Percentiles rank a stretch among this genome's conserved stretches.
phyloP scores from a whole-genome alignment of 148 eudicot species.

The Vaccinium darrowii region DNA sequence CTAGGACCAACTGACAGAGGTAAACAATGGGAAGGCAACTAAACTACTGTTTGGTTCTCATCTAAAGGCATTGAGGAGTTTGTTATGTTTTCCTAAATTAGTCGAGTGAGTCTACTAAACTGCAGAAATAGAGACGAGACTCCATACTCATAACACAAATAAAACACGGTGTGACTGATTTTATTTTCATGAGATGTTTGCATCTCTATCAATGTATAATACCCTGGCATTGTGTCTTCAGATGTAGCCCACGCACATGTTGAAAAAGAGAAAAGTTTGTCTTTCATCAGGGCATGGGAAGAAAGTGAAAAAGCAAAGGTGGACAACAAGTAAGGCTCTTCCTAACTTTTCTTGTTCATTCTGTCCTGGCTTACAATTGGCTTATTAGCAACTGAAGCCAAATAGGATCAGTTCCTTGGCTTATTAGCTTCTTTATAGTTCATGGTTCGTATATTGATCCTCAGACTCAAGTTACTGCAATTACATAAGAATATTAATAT shows the following conservation, averaged over 20 bases:
- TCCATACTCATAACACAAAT: not conserved
- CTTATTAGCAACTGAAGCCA: not conserved
- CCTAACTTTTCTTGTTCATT: constrained; percentile 6
- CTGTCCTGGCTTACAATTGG: not conserved
- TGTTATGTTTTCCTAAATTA: not conserved
- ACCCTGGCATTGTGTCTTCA: constrained; percentile 18
- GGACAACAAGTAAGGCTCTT: constrained; percentile 27
- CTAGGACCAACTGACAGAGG: constrained; percentile 41
- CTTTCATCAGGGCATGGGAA: constrained; percentile 96
- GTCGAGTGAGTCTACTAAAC: not conserved
- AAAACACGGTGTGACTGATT: not conserved
- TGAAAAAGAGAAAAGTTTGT: constrained; percentile 66
- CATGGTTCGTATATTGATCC: too few relatives aligned
- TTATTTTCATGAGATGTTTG: not conserved
- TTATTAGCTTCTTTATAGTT: not conserved
- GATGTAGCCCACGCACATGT: constrained; percentile 68
- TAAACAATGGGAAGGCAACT: constrained; percentile 6
- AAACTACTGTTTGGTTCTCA: not conserved
- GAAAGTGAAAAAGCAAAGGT: constrained; percentile 70
- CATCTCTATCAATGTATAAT: not conserved
- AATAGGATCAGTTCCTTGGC: not conserved
- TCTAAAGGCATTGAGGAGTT: not conserved
- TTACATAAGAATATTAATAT: not conserved
- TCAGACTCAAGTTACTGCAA: not conserved
- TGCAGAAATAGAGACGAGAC: not conserved